Evolutionary conservation across 352 stramenopile genomes (phyloP).

Genomic region (Elongisporangium anandrum): DNA sequence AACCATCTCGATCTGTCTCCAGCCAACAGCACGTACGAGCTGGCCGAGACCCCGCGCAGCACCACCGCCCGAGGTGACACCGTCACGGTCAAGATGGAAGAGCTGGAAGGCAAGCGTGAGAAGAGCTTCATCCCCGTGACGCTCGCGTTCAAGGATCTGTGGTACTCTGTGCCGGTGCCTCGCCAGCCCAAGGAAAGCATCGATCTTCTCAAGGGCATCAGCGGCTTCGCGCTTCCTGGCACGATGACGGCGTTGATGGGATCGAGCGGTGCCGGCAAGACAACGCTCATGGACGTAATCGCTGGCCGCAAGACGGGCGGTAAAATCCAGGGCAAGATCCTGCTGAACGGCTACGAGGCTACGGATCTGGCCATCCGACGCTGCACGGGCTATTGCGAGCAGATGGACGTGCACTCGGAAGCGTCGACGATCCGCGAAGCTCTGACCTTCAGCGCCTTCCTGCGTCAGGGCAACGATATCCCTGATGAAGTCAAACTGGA

Average conservation of each 20-base stretch:
- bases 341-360: constrained; percentile 46
- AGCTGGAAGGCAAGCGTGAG: constrained; percentile 7
- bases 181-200: constrained; percentile 34
- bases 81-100: constrained; percentile 11
- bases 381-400: constrained; percentile 55
- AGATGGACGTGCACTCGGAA: constrained; percentile 85
- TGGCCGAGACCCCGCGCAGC: constrained; percentile 20
- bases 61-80: constrained; percentile 3
- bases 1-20: neutral
- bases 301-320: constrained; percentile 71
- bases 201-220: constrained; percentile 79
- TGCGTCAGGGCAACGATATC: constrained; percentile 43
- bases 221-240: constrained; percentile 40
- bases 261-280: constrained; percentile 56
- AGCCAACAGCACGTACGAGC: constrained; percentile 6
- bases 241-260: constrained; percentile 64
- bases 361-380: constrained; percentile 25
- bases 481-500: constrained; percentile 26
- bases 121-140: constrained; percentile 30
- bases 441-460: constrained; percentile 79
- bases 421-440: constrained; percentile 86
- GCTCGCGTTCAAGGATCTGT: constrained; percentile 35
- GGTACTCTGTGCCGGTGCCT: constrained; percentile 33
- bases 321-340: constrained; percentile 33
- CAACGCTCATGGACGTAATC: constrained; percentile 89